A percentile compares a stretch with the other conserved stretches of the same genome.
phyloP scores from a whole-genome alignment of 441 rosid species.

The Geranium incanum region DNA sequence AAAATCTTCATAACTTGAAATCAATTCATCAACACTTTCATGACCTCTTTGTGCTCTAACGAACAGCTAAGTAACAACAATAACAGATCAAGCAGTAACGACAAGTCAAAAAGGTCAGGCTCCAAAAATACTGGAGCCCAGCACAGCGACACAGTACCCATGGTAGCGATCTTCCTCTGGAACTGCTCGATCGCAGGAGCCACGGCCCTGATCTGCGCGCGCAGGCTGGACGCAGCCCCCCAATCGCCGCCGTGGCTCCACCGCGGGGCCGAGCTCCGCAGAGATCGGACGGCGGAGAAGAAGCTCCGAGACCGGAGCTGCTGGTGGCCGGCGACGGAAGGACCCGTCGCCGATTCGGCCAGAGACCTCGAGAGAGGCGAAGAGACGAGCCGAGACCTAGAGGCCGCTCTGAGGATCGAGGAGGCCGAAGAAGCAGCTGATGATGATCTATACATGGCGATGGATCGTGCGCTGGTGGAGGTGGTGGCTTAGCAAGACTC shows the following conservation, averaged over 20 bases:
- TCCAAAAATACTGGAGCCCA: neutral
- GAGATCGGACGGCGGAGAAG: constrained; percentile 35
- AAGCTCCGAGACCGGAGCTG: constrained; percentile 46
- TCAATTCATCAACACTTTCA: neutral
- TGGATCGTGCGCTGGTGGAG: constrained; percentile 10
- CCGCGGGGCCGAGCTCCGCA: constrained; percentile 14
- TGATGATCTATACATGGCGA: constrained; percentile 56
- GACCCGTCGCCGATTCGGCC: constrained; percentile 6
- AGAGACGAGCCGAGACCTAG: constrained; percentile 17
- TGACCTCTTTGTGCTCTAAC: neutral
- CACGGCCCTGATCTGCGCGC: constrained; percentile 56
- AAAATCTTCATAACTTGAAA: neutral
- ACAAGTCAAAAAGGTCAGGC: neutral
- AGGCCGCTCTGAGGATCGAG: constrained; percentile 42
- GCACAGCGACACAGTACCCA: constrained; percentile 44
- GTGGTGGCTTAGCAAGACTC: constrained; percentile 13
- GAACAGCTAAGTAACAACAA: neutral
- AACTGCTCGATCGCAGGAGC: constrained; percentile 60
- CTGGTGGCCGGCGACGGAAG: constrained; percentile 12
- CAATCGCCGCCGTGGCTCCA: constrained; percentile 73
- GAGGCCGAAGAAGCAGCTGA: constrained; percentile 19
- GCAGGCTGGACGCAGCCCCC: constrained; percentile 47
- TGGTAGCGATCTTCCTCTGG: constrained; percentile 58
- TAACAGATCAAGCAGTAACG: no score
- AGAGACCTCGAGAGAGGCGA: constrained; percentile 17